Evolutionary conservation across 768 basidiomycete genomes (phyloP), one percentile per base, ranked within the genome.

Genomic region (Kwoniella sp.): DNA sequence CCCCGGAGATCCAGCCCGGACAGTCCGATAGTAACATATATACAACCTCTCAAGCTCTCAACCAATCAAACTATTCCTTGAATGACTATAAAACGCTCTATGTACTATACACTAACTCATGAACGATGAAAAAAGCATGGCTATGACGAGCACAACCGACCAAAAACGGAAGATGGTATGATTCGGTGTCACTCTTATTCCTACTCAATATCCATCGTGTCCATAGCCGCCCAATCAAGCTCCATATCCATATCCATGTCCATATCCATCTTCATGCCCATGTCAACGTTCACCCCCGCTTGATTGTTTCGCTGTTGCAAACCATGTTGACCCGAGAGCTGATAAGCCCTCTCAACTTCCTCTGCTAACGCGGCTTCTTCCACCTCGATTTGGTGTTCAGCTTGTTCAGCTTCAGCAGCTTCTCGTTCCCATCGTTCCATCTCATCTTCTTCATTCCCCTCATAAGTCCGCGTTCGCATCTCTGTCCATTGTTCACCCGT

Each of bases 141-240:
- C 5, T 33, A 6, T 33, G 33, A 33, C 33, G 5, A 5, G 33
- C 33, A 6, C 33, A 33, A 6, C 13, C 33, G 33, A 33, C 33
- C 33, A 13, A n/a, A n/a, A n/a, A n/a, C n/a, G n/a, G n/a, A n/a
- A n/a, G n/a, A n/a, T n/a, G n/a, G n/a, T n/a, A n/a, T n/a, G n/a
- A n/a, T n/a, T n/a, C n/a, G n/a, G n/a, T n/a, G n/a, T n/a, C n/a
- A n/a, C n/a, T n/a, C n/a, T n/a, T n/a, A n/a, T n/a, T n/a, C n/a
- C 33, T 56, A 70, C 33, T 75, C 73, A 13, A 72, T 61, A 24
- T 71, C 71, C 73, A 72, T 72, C 15, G 65, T 55, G 49, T 75
- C 73, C 29, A 68, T 62, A 19, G 49, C 66, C 5, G 64, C 68
- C 68, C 67, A 68, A 53, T 71, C 65, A 36, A 70, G 53, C 12